Conservation (phyloP, 2,329 filamentous ascomycete species). For the Triangularia verruculosa region DNA sequence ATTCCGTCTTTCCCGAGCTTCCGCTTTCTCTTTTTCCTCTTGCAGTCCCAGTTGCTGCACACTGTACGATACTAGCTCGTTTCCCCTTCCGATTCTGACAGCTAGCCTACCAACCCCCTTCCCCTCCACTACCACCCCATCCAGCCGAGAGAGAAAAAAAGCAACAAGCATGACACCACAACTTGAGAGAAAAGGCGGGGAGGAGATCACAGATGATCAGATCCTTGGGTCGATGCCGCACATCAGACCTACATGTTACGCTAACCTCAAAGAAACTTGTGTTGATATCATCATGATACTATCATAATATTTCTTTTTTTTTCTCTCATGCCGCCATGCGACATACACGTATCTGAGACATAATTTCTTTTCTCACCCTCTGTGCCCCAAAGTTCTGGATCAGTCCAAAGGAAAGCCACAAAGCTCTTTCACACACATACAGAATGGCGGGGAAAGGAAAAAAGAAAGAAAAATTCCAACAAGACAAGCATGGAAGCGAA, state of each 20-base stretch:
- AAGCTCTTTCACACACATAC: too few relatives aligned
- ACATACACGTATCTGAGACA: neutral
- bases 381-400: neutral
- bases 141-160: neutral
- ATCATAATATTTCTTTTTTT: neutral
- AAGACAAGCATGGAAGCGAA: neutral
- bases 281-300: neutral
- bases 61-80: neutral
- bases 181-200: neutral
- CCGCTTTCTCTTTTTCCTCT: neutral
- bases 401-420: neutral
- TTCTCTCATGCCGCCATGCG: neutral
- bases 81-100: neutral
- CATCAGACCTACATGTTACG: neutral
- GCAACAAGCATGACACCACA: neutral
- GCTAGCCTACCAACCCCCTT: neutral
- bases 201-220: neutral
- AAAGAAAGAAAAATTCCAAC: neutral
- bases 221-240: neutral
- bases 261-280: too few relatives aligned
- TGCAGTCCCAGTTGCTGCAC: neutral
- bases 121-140: neutral
- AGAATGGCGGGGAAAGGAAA: neutral
- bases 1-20: neutral
- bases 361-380: neutral